Evolutionary conservation across 768 basidiomycete genomes (phyloP).

Genomic region (Bullera alba): DNA sequence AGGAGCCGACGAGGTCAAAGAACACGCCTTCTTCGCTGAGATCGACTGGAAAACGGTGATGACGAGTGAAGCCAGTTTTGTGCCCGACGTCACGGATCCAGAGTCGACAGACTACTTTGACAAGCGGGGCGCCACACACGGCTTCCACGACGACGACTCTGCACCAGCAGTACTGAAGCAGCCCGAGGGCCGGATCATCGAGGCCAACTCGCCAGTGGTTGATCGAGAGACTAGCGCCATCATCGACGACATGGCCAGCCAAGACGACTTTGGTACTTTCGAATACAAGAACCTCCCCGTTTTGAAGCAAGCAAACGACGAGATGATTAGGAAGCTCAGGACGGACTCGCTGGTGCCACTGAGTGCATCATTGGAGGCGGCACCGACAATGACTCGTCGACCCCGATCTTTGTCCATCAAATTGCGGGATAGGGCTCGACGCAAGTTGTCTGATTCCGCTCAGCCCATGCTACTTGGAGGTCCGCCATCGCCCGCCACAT

Average conservation of each 20-base stretch:
- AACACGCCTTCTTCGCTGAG: conserved; percentile 78
- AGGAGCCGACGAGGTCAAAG: conserved; percentile 87
- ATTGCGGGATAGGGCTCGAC: conserved; percentile 11
- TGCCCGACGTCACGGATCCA: conserved; percentile 88
- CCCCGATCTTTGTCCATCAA: conserved; percentile 70
- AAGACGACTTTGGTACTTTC: conserved; percentile 92
- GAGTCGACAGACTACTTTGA: conserved; percentile 99
- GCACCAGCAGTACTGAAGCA: conserved; percentile 47
- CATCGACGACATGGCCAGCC: conserved; percentile 20
- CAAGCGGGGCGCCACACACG: conserved; percentile 81
- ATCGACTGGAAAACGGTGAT: conserved; percentile 93
- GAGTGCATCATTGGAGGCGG: conserved; percentile 54
- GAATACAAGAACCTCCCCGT: conserved; percentile 95
- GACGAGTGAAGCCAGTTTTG: conserved; percentile 81
- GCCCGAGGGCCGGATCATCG: conserved; percentile 8
- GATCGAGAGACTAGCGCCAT: too few species aligned
- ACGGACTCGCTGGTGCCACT: conserved; percentile 80
- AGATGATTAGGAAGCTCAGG: conserved; percentile 90
- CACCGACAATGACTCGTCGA: conserved; percentile 45
- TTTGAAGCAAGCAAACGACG: conserved; percentile 96
- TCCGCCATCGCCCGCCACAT: conserved; percentile 86
- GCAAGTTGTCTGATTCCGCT: conserved; percentile 21
- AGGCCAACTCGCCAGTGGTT: conserved; percentile 25
- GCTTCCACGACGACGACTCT: conserved; percentile 81
- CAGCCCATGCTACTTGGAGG: conserved; percentile 45